Evolutionary conservation across 2,329 filamentous ascomycete genomes (phyloP).

Genomic region (Alternaria infectoria): DNA sequence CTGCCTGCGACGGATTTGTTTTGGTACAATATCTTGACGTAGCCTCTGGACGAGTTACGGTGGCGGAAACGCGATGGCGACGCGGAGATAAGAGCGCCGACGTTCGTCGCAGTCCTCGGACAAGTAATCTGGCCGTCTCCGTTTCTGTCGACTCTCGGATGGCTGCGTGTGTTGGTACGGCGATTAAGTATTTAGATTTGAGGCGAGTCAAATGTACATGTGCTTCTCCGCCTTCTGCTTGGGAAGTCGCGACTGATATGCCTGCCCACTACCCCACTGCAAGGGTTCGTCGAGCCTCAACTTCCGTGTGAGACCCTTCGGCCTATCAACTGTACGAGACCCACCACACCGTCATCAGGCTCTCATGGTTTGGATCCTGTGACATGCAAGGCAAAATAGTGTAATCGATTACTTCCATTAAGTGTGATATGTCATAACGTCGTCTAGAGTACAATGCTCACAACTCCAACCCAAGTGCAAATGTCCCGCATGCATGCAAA

Average conservation of each 20-base stretch:
- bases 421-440: not conserved
- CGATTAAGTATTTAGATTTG: not conserved
- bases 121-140: constrained; percentile 15
- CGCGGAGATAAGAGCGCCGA: constrained; percentile 16
- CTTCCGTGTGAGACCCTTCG: not conserved
- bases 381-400: not conserved
- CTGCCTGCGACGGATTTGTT: constrained; percentile 21
- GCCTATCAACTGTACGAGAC: constrained; percentile 7
- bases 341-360: not conserved
- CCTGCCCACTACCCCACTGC: not conserved
- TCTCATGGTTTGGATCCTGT: not conserved
- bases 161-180: not conserved
- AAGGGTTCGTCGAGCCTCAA: constrained; percentile 2
- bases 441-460: not conserved
- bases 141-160: not conserved
- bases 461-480: constrained; percentile 1
- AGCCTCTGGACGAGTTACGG: constrained; percentile 19
- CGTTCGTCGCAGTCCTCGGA: constrained; percentile 2
- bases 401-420: not conserved
- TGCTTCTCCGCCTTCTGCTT: not conserved
- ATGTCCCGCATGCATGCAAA: not conserved
- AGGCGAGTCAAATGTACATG: not conserved
- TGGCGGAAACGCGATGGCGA: constrained; percentile 13
- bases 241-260: not conserved
- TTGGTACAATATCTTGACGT: constrained; percentile 29